Evolutionary conservation across 768 basidiomycete genomes (phyloP), one percentile per base, ranked within the genome.

Genomic region (Peribolospora kevripleyi): DNA sequence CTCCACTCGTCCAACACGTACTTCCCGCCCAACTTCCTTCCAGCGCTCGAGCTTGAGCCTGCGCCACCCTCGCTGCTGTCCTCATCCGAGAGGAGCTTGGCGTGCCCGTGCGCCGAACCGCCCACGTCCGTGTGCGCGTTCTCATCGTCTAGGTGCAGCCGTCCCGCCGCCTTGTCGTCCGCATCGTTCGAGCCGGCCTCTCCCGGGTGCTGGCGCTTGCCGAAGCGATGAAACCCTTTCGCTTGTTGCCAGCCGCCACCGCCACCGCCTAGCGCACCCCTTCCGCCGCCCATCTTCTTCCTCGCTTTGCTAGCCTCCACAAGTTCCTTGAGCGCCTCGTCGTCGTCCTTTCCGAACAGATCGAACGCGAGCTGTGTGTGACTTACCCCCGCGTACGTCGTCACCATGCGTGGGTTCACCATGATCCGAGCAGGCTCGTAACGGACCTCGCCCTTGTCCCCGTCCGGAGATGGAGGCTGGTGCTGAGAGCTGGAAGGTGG

Each of bases 281-380:
- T 55, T 49, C 74, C 74, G 38, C 71, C 68, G 46, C 61, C 46
- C 11, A 49, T 52, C 36, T 48, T 48, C 42, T 53, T 46, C 45
- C 38, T 46, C 25, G 8, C 8, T 40, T 42, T 54, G 36, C 46
- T 48, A 9, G 45, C 45, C 40, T 37, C 53, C 46, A 42, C 53
- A 45, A 25, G 10, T 11, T 10, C 50, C 13, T 66, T 70, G 46
- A 69, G 64, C 47, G 70, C 67, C 46, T 71, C 73, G 50, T 84
- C 79, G 36, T 78, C 79, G n/a, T 77, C 75, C 46, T 76, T 74
- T 0, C 90, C 91, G 62, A 95, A 97, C 61, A 98, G 68, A 67
- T 95, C 90, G 48, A 84, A 68, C n/a, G 91, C 90, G 42, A 98
- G 75, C 67, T 87, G 84, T 25, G 90, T 86, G 68, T 98, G 91